These are phyloP conservation scores for Trichoderma asperelloides DNA, from an alignment of 495 filamentous ascomycete genomes.

Conservation along the genomic window DNA sequence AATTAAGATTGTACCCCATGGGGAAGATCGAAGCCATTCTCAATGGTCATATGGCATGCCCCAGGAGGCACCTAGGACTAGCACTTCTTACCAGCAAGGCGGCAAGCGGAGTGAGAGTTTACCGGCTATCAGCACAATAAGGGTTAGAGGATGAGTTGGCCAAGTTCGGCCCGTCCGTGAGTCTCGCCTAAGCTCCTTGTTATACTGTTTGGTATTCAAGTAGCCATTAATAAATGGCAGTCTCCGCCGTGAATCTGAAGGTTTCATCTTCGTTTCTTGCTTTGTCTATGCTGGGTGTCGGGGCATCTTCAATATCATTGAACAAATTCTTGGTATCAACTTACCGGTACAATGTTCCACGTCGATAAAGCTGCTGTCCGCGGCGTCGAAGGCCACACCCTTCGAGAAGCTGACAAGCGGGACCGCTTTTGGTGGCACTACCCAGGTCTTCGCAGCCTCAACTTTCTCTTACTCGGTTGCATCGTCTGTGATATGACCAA, in stretches of 20 bases:
- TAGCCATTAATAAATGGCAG: not conserved
- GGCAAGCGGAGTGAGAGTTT: not conserved
- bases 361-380: slow-evolving; percentile 5
- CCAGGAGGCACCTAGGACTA: not conserved
- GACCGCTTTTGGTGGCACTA: slow-evolving; percentile 18
- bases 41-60: not conserved
- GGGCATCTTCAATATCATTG: not conserved
- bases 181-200: not conserved
- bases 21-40: not conserved
- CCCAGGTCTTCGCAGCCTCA: slow-evolving; percentile 14
- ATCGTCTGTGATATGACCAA: slow-evolving; percentile 17
- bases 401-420: slow-evolving; percentile 13
- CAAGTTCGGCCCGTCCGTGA: not conserved
- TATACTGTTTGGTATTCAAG: not conserved
- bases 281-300: not conserved
- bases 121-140: not conserved
- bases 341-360: slow-evolving; percentile 1
- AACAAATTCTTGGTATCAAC: not conserved
- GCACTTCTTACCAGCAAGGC: not conserved
- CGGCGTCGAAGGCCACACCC: slow-evolving; percentile 12
- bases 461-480: slow-evolving; percentile 16
- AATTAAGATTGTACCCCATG: not conserved
- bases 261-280: not conserved
- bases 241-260: not conserved
- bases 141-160: slow-evolving; percentile 1